Evolutionary conservation across 441 rosid species (phyloP), one percentile per base, ranked within the genome.

Genomic region (Melastoma candidum): DNA sequence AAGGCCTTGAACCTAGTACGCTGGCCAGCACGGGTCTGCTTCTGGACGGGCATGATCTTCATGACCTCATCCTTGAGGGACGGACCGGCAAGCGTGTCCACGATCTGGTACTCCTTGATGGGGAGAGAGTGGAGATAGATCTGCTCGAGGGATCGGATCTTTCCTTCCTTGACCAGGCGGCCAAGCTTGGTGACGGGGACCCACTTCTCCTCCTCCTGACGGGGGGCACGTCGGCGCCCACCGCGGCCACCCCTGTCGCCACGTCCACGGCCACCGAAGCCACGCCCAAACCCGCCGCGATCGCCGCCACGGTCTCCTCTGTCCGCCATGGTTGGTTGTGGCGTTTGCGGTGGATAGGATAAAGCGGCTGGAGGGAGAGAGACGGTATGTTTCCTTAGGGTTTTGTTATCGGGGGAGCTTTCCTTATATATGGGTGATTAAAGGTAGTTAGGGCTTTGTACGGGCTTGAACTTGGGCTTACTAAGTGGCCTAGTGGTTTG

Each of bases 11-110:
- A 90, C 58, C 96, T 64, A 0, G 95, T 90, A 26, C 97, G 60
- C 68, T 90, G 97, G 2, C 95, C 97, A 7, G 97, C 95, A 12
- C 95, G 80, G 5, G 95, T 90, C 58, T 90, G 96, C 24, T 87
- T 90, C 87, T 90, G 97, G 7, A 90, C 97, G 0, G 97, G 96
- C 61, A 80, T 82, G 70, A 87, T 90, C 56, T 90, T 90, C 96
- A 90, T 90, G 26, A 90, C 97, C 77, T 90, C 97, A 13, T 87
- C 97, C 60, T 90, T 87, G 57, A 90, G 66, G 0, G 78, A 44
- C 0, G 86, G 92, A n/a, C 95, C 89, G 0, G 84, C 74, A 13
- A 90, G 95, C 2, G 64, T 63, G 70, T 90, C 96, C 1, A 87
- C 32, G 60, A 90, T 87, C 69, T 90, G 95, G 27, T 79, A 66